Evolutionary conservation across 2,329 filamentous ascomycete genomes (phyloP).

Genomic region (Penicillium sp.): DNA sequence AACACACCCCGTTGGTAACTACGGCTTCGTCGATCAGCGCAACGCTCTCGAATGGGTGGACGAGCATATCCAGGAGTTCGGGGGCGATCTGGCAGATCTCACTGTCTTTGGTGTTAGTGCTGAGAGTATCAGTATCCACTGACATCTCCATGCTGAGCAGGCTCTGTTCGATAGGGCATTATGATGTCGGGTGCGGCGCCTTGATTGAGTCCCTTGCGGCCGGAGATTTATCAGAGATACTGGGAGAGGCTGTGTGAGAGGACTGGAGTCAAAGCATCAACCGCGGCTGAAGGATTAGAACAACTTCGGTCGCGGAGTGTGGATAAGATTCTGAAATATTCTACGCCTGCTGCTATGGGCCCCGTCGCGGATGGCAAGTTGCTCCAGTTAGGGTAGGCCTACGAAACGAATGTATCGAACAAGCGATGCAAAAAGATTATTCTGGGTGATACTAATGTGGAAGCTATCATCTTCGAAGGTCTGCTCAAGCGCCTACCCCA

Average conservation of each 20-base stretch:
- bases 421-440: conserved; percentile 10
- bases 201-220: not conserved
- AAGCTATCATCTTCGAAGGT: conserved; percentile 11
- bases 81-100: conserved; percentile 6
- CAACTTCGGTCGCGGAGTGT: conserved; percentile 3
- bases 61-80: conserved; percentile 7
- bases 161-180: conserved; percentile 9
- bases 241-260: conserved; percentile 4
- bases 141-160: conserved; percentile 5
- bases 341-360: conserved; percentile 6
- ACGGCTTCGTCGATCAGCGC: conserved; percentile 8
- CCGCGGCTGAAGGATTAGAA: not conserved
- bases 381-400: conserved; percentile 1
- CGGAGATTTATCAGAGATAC: conserved; percentile 1
- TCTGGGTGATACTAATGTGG: conserved; percentile 9
- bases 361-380: conserved; percentile 8
- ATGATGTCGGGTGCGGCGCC: conserved; percentile 12
- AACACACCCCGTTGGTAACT: not conserved
- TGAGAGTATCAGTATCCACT: conserved; percentile 9
- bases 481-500: conserved; percentile 1
- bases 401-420: conserved; percentile 2
- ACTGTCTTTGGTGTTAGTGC: conserved; percentile 11
- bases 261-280: not conserved
- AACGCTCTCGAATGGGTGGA: conserved; percentile 13
- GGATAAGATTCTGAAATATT: conserved; percentile 1